phyloP scores from a whole-genome alignment of 495 filamentous ascomycete genomes.

The Penicillium lividum region DNA sequence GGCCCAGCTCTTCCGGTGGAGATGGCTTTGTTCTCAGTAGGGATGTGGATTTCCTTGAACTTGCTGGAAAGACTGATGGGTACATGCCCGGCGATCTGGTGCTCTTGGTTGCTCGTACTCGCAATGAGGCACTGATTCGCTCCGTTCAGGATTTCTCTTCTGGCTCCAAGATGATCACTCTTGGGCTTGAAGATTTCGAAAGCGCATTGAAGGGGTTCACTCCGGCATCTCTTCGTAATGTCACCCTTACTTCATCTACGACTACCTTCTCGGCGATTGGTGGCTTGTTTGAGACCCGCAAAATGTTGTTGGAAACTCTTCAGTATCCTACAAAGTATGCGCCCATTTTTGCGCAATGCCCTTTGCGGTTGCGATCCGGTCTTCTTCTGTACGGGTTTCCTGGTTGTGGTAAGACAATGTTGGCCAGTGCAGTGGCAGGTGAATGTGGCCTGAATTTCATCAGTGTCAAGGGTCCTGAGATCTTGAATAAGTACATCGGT shows the following conservation, averaged over 20 bases:
- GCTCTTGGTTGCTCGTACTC: slow-evolving; percentile 79
- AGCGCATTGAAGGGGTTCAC: slow-evolving; percentile 87
- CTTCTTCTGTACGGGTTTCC: slow-evolving; percentile 92
- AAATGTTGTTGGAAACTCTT: slow-evolving; percentile 86
- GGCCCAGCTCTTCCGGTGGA: slow-evolving; percentile 47
- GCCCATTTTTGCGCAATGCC: slow-evolving; percentile 94
- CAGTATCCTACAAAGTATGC: slow-evolving; percentile 98
- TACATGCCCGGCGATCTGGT: slow-evolving; percentile 96
- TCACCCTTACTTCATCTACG: slow-evolving; percentile 85
- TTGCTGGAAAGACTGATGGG: slow-evolving; percentile 90
- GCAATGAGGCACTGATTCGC: slow-evolving; percentile 87
- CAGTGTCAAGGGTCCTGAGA: slow-evolving; percentile 95
- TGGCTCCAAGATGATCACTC: slow-evolving; percentile 51
- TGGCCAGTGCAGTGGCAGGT: slow-evolving; percentile 90
- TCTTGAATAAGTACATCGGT: slow-evolving; percentile 97
- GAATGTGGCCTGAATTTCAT: slow-evolving; percentile 98
- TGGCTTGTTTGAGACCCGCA: slow-evolving; percentile 79
- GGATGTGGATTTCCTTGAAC: slow-evolving; percentile 86
- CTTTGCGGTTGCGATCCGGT: slow-evolving; percentile 87
- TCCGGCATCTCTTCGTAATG: slow-evolving; percentile 88
- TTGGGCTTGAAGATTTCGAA: slow-evolving; percentile 74
- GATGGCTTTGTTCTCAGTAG: slow-evolving; percentile 68
- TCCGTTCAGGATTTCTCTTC: slow-evolving; percentile 46
- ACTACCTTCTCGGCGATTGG: slow-evolving; percentile 90
- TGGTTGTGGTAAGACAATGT: slow-evolving; percentile 92